Base-by-base conservation (phyloP, 768 basidiomycete species). In the Hemileccinum rubropunctum region DNA sequence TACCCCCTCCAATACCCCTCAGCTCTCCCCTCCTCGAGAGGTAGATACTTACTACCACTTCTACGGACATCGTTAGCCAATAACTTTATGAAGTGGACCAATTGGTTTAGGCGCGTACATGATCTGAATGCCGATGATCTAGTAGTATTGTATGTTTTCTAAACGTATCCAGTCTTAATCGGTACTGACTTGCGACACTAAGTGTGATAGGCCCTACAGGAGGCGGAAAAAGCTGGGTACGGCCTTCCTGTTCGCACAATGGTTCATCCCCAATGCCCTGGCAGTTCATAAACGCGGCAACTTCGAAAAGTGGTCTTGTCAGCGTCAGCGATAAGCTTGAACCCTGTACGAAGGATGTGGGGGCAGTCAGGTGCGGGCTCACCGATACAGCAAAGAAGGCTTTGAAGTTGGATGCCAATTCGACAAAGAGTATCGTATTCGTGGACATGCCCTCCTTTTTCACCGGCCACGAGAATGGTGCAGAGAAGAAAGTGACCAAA, bases 381-480 rank as follows among this genome's bases (percentile, higher is more conserved):
- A 32, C 35, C 0, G 43, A 38, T 0, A 20, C 5, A 4, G 59
- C 39, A 4, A 17, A 10, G 6, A 0, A 4, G 28, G 28, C 28
- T 30, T 12, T 30, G 11, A 30, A 30, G 7, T 30, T 30, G 28
- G 7, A 30, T 30, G 7, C 28, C 28, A 12, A 12, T 2, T 30
- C 28, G 28, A 30, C 4, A 21, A 52, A 34, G 2, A 13, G 39
- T 28, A 57, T 62, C 9, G 62, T 64, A 15, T 56, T 64, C 15
- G 55, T 64, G 0, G 57, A 64, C 47, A 64, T 47, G 0, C 62
- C 62, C 12, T 59, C 60, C 20, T 56, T 62, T n/a, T 30, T 23
- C 18, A 33, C 43, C 28, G 28, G 28, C 28, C 28, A 4, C 3
- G 45, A 14, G 8, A 41, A 44, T 20, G 3, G 1, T 23, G 52